Evolutionary conservation across 257 asterid species (phyloP), one percentile per base, ranked within the genome.

Genomic region (Nyctanthes arbortristis): DNA sequence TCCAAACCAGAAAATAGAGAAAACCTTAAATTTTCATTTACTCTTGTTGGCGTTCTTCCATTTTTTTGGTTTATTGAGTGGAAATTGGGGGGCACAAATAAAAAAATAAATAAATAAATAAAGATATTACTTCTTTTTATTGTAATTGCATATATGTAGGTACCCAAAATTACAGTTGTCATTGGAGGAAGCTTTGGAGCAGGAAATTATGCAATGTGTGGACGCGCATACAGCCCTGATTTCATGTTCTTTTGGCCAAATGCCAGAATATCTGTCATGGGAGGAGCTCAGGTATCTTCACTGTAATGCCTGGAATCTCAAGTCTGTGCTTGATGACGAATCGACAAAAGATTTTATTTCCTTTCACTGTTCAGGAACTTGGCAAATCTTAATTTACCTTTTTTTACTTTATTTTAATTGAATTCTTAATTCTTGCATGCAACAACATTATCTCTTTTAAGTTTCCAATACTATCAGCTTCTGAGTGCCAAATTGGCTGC

Each of bases 111-210:
- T n/a, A n/a, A n/a, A 30, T 56, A 5, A 33, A 24, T 11, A n/a
- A 30, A 36, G 56, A 59, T 34, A 34, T 54, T 22, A 20, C 61
- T 71, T 8, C 27, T 65, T 30, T 57, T 54, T 61, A 18, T 67
- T 76, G 79, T 71, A 27, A 55, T 24, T 47, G 36, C 60, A 32
- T 63, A 64, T 61, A 25, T 61, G 62, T 69, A 90, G 98, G 99
- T 91, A 58, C 99, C 97, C 49, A 94, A 94, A 75, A 82, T 94
- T 49, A 94, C 99, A 4, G 84, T 94, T 43, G 65, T 94, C 35
- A 65, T 94, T 28, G 97, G 99, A 40, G 99, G 99, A 78, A 94
- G 99, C 85, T 94, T 94, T 22, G 99, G 99, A 62, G 99, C 99
- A 72, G 97, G 99, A 72, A 91, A 94, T 71, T 94, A 91, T 59